phyloP scores from a whole-genome alignment of 2,329 filamentous ascomycete genomes.

The Didymosphaeria variabile region DNA sequence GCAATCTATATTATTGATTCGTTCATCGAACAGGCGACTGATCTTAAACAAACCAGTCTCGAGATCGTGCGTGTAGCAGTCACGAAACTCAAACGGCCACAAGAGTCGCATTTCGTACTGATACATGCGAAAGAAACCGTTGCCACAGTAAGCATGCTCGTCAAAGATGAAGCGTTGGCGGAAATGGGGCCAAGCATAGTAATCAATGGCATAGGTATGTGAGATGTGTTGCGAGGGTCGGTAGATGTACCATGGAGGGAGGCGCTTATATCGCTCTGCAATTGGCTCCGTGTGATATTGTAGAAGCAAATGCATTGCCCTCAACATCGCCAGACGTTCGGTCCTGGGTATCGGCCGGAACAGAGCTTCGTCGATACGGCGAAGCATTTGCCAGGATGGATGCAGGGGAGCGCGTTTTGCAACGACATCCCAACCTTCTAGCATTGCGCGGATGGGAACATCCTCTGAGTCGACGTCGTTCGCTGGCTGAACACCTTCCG shows the following conservation, averaged over 20 bases:
- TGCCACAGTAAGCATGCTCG: neutral
- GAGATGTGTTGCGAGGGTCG: constrained; percentile 5
- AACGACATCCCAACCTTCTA: constrained; percentile 5
- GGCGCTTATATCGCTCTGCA: constrained; percentile 4
- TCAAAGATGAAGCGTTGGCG: constrained; percentile 8
- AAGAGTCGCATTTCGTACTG: too few species aligned
- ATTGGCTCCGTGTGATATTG: neutral
- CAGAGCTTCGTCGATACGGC: neutral
- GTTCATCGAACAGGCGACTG: too few species aligned
- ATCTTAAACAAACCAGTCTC: too few species aligned
- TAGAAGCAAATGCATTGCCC: too few species aligned
- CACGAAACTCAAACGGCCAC: too few species aligned
- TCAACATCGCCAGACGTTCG: too few species aligned
- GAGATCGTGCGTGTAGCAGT: too few species aligned
- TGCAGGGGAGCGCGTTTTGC: constrained; percentile 2
- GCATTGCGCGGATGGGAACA: constrained; percentile 2
- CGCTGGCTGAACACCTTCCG: constrained; percentile 8
- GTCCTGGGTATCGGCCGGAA: too few species aligned
- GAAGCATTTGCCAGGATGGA: constrained; percentile 4
- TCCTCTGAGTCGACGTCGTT: constrained; percentile 1
- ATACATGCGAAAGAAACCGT: too few species aligned
- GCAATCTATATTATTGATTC: too few species aligned
- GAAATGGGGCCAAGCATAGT: constrained; percentile 6
- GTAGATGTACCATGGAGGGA: constrained; percentile 5
- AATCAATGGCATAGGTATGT: constrained; percentile 7